Conservation (phyloP, 2,329 filamentous ascomycete genomes). For the Harringtonia lauricola region DNA sequence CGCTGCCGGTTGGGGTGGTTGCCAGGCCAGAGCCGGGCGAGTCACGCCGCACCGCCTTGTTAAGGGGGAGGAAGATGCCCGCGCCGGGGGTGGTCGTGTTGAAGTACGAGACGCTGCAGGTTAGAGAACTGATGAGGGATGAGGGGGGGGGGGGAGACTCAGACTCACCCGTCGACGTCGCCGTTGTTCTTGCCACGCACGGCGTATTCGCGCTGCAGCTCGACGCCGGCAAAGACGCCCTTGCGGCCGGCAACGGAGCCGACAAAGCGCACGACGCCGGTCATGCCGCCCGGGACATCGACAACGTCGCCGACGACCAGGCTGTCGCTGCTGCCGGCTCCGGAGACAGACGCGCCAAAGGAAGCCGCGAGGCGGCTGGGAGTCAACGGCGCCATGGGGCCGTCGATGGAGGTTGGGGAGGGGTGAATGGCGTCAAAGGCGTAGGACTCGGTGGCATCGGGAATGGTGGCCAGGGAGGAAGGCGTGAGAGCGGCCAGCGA, state of each 20-base stretch:
- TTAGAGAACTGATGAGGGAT: slow-evolving; percentile 1
- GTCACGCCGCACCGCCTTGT: slow-evolving; percentile 63
- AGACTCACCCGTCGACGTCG: slow-evolving; percentile 78
- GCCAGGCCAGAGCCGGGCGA: slow-evolving; percentile 41
- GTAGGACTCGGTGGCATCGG: slow-evolving; percentile 56
- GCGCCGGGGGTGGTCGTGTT: slow-evolving; percentile 65
- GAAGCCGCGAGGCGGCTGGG: slow-evolving; percentile 26
- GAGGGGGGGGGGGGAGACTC: slow-evolving; percentile 3
- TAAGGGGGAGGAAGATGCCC: slow-evolving; percentile 85
- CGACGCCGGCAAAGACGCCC: slow-evolving; percentile 84
- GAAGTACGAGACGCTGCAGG: slow-evolving; percentile 62
- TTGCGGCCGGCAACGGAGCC: slow-evolving; percentile 81
- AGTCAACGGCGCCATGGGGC: slow-evolving; percentile 29
- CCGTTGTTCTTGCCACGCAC: slow-evolving; percentile 86
- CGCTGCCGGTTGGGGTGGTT: slow-evolving; percentile 53
- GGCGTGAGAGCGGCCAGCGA: slow-evolving; percentile 60
- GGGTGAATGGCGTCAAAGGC: slow-evolving; percentile 40
- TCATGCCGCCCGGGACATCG: slow-evolving; percentile 89
- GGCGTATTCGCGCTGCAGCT: slow-evolving; percentile 73
- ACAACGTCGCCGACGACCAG: slow-evolving; percentile 72
- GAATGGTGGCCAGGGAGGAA: slow-evolving; percentile 51
- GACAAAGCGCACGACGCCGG: slow-evolving; percentile 79
- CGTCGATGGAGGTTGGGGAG: neutral
- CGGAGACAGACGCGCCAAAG: slow-evolving; percentile 9
- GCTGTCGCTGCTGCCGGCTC: slow-evolving; percentile 24